These are phyloP conservation scores for Ganoderma lucidum DNA, from an alignment of 1,284 basidiomycete species.

Conservation along the genomic window DNA sequence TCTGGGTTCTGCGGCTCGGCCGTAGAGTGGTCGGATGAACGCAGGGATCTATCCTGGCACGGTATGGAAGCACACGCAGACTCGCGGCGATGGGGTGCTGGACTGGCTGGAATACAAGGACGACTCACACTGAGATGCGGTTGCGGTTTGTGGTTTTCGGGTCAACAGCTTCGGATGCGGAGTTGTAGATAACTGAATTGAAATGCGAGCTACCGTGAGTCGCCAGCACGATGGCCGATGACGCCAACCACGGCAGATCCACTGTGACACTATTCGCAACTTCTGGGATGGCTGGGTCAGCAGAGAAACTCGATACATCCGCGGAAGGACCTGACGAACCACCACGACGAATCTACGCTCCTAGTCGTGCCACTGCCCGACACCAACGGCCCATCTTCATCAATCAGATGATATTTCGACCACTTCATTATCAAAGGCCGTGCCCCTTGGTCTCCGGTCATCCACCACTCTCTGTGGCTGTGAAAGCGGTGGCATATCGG, in stretches of 20 bases:
- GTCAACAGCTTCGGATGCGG: background rate
- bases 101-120: background rate
- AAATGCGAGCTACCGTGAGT: background rate
- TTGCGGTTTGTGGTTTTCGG: background rate
- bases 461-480: slow-evolving; percentile 21
- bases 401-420: slow-evolving; percentile 34
- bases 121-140: background rate
- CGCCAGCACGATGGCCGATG: background rate
- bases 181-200: background rate
- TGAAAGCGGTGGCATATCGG: slow-evolving; percentile 29
- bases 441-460: slow-evolving; percentile 2
- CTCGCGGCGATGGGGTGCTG: background rate
- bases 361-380: background rate
- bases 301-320: slow-evolving; percentile 7
- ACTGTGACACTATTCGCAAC: slow-evolving; percentile 7
- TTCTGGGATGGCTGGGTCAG: slow-evolving; percentile 13
- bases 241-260: slow-evolving; percentile 12
- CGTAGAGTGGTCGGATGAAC: slow-evolving; percentile 8
- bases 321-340: slow-evolving; percentile 16
- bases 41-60: background rate
- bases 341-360: background rate
- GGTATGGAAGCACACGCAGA: background rate
- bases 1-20: slow-evolving; percentile 9
- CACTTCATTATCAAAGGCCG: slow-evolving; percentile 23
- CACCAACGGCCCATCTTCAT: slow-evolving; percentile 7